phyloP scores from a whole-genome alignment of 108 stramenopile genomes.

The Pseudonitzschia multistriata region DNA sequence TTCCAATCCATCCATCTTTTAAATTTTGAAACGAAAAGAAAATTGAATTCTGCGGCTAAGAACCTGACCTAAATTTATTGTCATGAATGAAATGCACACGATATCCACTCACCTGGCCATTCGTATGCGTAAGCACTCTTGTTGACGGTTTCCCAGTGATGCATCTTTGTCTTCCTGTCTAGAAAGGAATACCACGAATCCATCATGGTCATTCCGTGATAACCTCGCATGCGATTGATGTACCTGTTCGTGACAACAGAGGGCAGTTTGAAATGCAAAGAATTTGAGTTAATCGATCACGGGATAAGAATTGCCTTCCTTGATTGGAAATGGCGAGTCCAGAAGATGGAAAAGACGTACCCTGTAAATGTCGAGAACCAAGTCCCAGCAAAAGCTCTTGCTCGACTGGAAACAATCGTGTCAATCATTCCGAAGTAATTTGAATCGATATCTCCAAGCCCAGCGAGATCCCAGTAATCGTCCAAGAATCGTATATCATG shows the following conservation, averaged over 20 bases:
- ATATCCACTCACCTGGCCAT: constrained; percentile 36
- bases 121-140: constrained; percentile 52
- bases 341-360: constrained; percentile 31
- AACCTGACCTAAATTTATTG: no score
- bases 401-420: constrained; percentile 85
- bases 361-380: constrained; percentile 93
- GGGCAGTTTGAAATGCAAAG: not conserved
- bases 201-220: constrained; percentile 72
- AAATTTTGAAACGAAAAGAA: not conserved
- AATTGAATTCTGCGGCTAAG: not conserved
- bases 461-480: constrained; percentile 66
- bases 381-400: constrained; percentile 85
- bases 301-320: not conserved
- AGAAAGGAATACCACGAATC: constrained; percentile 65
- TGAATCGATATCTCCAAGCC: constrained; percentile 67
- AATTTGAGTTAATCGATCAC: not conserved
- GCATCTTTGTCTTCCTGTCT: constrained; percentile 57
- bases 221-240: constrained; percentile 83
- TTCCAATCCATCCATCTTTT: constrained; percentile 65
- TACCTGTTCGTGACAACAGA: not conserved
- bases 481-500: constrained; percentile 72
- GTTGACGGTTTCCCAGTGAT: constrained; percentile 45
- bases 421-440: constrained; percentile 94
- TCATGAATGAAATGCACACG: not conserved
- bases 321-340: not conserved